Evolutionary conservation across 208 protist genomes (phyloP).

Genomic region (Leptomonas pyrrhocoris): DNA sequence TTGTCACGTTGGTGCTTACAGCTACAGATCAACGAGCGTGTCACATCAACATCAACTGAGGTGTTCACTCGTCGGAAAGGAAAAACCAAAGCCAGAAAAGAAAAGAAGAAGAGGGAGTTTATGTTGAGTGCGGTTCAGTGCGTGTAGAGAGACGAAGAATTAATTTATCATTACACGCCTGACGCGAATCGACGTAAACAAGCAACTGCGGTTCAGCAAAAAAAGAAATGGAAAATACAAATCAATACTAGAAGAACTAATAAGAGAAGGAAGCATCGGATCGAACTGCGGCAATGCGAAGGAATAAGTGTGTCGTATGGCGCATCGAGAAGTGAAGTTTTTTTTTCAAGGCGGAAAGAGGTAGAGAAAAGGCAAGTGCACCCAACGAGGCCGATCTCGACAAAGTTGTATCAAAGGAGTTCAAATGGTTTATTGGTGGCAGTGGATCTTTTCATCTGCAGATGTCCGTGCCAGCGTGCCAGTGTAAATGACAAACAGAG

Average conservation of each 20-base stretch:
- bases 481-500: no score
- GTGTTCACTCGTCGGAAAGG: neutral
- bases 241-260: neutral
- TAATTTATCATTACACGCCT: conserved; percentile 2
- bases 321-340: conserved; percentile 10
- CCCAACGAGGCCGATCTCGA: neutral
- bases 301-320: conserved; percentile 1
- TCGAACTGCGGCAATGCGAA: neutral
- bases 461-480: neutral
- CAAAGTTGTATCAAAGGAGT: no score
- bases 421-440: neutral
- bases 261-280: conserved; percentile 2
- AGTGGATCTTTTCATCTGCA: conserved; percentile 8
- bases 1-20: neutral
- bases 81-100: neutral
- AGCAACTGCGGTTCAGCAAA: neutral
- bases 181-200: neutral
- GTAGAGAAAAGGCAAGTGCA: conserved; percentile 2
- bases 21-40: neutral
- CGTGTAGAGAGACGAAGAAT: neutral
- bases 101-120: neutral
- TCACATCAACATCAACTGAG: neutral
- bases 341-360: no score
- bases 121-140: neutral
- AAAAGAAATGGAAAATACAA: neutral